Evolutionary conservation across 192 early-diverging fungal genomes (phyloP).

Genomic region (Chytriomyces sp.): DNA sequence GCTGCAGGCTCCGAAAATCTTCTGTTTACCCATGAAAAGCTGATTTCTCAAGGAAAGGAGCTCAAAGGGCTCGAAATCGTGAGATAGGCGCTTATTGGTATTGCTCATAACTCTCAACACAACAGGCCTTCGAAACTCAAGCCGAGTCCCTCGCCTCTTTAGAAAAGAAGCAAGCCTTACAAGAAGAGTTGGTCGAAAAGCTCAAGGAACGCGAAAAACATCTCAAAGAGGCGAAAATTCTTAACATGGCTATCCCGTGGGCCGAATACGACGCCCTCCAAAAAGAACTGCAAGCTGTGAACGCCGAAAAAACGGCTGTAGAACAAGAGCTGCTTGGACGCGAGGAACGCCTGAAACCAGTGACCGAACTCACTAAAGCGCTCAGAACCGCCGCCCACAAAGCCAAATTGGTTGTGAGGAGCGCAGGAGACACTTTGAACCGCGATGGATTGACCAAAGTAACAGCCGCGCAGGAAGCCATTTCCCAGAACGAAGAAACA

Average conservation of each 20-base stretch:
- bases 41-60: conserved; percentile 54
- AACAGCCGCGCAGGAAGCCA: neutral
- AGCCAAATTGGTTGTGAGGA: neutral
- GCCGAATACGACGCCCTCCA: conserved; percentile 64
- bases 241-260: conserved; percentile 65
- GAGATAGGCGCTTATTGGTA: neutral
- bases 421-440: neutral
- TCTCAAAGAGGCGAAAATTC: conserved; percentile 59
- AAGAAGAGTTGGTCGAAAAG: conserved; percentile 76
- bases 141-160: conserved; percentile 61
- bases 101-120: neutral
- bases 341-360: neutral
- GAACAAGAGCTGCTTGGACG: conserved; percentile 26
- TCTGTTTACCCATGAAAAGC: conserved; percentile 63
- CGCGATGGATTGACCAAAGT: conserved; percentile 16
- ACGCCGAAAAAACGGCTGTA: conserved; percentile 8
- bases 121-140: conserved; percentile 53
- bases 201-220: conserved; percentile 74
- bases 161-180: conserved; percentile 65
- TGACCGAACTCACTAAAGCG: conserved; percentile 27
- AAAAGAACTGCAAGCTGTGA: conserved; percentile 40
- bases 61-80: conserved; percentile 37
- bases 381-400: conserved; percentile 27
- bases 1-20: conserved; percentile 77
- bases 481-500: neutral